Percentiles rank a stretch among this genome's conserved stretches.
These are phyloP conservation scores for Erythrobasidium hasegawianum DNA, from an alignment of 1,284 basidiomycete genomes.

Conservation along the genomic window DNA sequence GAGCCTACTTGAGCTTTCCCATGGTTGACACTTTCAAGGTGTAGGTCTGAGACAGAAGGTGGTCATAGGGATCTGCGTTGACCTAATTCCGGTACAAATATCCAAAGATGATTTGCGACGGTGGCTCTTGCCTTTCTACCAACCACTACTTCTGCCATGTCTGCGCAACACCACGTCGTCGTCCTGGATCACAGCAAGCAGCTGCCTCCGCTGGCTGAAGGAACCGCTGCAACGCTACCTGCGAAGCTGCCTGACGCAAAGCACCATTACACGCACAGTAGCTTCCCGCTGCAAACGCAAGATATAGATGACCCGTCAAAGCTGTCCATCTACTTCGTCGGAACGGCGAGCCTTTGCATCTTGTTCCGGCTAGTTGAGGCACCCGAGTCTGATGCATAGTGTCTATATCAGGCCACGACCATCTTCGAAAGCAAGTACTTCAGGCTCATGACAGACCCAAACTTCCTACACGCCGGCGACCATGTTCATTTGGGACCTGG, in stretches of 20 bases:
- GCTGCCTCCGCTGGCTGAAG: slow-evolving; percentile 28
- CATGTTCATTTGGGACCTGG: slow-evolving; percentile 42
- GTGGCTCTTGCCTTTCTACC: too few relatives aligned
- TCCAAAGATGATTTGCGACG: too few relatives aligned
- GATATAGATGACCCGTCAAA: slow-evolving; percentile 21
- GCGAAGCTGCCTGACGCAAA: slow-evolving; percentile 18
- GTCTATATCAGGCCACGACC: slow-evolving; percentile 21
- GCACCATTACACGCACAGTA: slow-evolving; percentile 28
- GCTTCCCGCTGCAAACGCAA: slow-evolving; percentile 16
- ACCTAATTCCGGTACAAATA: too few relatives aligned
- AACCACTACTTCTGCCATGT: slow-evolving; percentile 7
- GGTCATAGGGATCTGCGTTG: too few relatives aligned
- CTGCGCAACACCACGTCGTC: slow-evolving; percentile 7
- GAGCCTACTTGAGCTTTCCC: too few relatives aligned
- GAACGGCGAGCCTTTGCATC: slow-evolving; percentile 17
- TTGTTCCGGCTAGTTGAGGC: background rate
- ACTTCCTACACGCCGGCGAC: slow-evolving; percentile 39
- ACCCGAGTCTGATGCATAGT: background rate
- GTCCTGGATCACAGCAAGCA: slow-evolving; percentile 26
- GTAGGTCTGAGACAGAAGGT: too few relatives aligned
- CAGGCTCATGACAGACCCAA: slow-evolving; percentile 47
- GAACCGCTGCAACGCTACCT: slow-evolving; percentile 17
- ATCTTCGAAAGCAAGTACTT: slow-evolving; percentile 33
- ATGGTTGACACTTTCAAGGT: too few relatives aligned
- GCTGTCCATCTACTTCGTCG: slow-evolving; percentile 33